Base-by-base conservation (phyloP, 176 grass and related monocot species). In the Rhynchospora breviuscula region DNA sequence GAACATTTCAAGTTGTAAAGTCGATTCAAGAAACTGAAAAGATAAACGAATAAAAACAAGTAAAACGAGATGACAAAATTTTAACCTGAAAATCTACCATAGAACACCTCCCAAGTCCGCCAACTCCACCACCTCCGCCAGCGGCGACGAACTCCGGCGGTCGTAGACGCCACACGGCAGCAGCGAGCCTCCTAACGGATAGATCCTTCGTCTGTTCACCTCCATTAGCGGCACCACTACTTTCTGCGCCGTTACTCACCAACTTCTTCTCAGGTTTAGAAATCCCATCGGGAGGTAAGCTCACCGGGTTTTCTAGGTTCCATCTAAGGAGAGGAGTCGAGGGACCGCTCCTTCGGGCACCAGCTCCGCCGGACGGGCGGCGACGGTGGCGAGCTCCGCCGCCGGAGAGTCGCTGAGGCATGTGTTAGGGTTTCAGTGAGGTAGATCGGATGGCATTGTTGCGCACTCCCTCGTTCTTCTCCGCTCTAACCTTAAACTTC, bases 161-260 rank as follows among this genome's bases (percentile, higher is more conserved):
- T 9, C 90, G 90, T 23, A 97, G 79, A 7, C 89, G 87, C 95
- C 95, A 97, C 17, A 97, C 87, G 5, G 90, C 90, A 5, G 92
- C 90, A 0, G 92, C 95, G 44, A 97, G 95, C 85, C 87, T 85
- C 90, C 95, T 81, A 66, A 87, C 92, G 3, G 95, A 97, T 70
- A 97, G 85, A 49, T 88, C 82, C 81, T 83, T 65, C 54, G 81
- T 85, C 44, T 59, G 62, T 67, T 45, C 43, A 80, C 82, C 67
- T 15, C 2, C 25, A 10, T 29, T 51, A 0, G 51, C 72, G 1
- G 66, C 83, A 9, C 29, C 72, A 5, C 52, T 79, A 48, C 59
- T 84, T 45, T 70, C 81, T 15, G 25, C 44, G 35, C 53, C 58
- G 5, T 46, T 60, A 43, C 60, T 51, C 4, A 58, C 60, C 35